These are phyloP conservation scores for Coniochaeta hoffmannii DNA, from an alignment of 2,329 filamentous ascomycete species.

Conservation along the genomic window DNA sequence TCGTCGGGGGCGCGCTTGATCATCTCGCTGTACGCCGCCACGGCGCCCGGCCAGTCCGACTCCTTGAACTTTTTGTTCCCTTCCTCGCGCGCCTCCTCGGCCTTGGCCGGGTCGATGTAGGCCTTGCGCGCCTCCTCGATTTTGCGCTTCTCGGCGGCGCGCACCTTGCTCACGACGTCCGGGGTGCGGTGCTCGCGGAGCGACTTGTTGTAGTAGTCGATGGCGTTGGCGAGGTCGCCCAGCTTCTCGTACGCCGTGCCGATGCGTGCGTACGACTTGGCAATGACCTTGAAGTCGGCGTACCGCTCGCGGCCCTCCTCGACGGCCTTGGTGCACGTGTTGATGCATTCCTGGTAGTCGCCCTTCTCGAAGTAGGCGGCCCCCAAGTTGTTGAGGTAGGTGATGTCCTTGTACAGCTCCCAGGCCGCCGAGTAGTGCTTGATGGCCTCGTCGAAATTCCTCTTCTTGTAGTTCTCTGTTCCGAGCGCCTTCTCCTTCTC, in stretches of 20 bases:
- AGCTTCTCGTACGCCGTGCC: conserved; percentile 89
- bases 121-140: conserved; percentile 65
- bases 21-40: conserved; percentile 94
- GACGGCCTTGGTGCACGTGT: conserved; percentile 79
- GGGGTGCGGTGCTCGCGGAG: conserved; percentile 95
- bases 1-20: conserved; percentile 91
- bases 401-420: conserved; percentile 92
- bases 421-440: conserved; percentile 92
- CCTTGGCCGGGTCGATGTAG: conserved; percentile 85
- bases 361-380: conserved; percentile 95
- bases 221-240: conserved; percentile 69
- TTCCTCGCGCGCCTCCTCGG: conserved; percentile 89
- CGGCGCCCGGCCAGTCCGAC: conserved; percentile 87
- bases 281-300: conserved; percentile 96
- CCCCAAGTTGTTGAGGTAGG: conserved; percentile 93
- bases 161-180: conserved; percentile 87
- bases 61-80: conserved; percentile 98
- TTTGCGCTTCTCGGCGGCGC: conserved; percentile 81
- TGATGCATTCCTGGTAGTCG: conserved; percentile 81
- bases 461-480: conserved; percentile 97
- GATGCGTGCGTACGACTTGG: conserved; percentile 96
- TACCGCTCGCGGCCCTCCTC: conserved; percentile 84
- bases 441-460: conserved; percentile 91
- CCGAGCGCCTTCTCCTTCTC: conserved; percentile 93
- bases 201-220: conserved; percentile 87